Evolutionary conservation across 2,329 filamentous ascomycete species (phyloP).

Genomic region (Talaromyces rugulosus): DNA sequence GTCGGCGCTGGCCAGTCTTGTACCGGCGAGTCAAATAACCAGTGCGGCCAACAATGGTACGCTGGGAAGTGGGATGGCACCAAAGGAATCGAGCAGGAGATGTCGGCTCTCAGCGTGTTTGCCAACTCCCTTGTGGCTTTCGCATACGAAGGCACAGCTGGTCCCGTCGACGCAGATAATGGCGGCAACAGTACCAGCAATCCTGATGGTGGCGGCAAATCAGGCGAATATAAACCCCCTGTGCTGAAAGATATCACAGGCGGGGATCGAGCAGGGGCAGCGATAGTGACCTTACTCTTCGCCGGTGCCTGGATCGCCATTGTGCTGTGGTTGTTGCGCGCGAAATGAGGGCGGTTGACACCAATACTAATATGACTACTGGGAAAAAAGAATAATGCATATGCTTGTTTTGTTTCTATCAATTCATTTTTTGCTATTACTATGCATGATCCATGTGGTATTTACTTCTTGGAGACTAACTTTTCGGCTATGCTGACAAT

Average conservation of each 20-base stretch:
- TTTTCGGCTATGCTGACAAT: too few species aligned
- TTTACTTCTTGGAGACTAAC: too few species aligned
- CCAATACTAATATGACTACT: not conserved
- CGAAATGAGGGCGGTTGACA: conserved; percentile 5
- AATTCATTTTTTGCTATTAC: not conserved
- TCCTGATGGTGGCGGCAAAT: conserved; percentile 36
- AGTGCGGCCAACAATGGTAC: conserved; percentile 49
- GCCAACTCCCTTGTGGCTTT: conserved; percentile 27
- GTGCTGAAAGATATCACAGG: conserved; percentile 7
- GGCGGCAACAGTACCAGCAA: conserved; percentile 57
- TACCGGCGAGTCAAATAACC: conserved; percentile 47
- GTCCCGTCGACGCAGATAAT: conserved; percentile 41
- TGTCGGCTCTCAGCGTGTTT: conserved; percentile 37
- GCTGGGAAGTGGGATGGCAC: conserved; percentile 31
- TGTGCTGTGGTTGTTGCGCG: conserved; percentile 14
- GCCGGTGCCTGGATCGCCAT: conserved; percentile 12
- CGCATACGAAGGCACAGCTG: conserved; percentile 25
- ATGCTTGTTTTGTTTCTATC: not conserved
- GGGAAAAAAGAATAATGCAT: not conserved
- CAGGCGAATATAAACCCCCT: conserved; percentile 6
- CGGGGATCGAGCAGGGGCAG: conserved; percentile 12
- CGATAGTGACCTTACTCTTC: conserved; percentile 15
- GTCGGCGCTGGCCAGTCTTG: conserved; percentile 52
- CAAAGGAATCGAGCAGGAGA: conserved; percentile 37
- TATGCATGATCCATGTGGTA: too few species aligned